Evolutionary conservation across 108 stramenopile genomes (phyloP), one percentile per base, ranked within the genome.

Genomic region (Pseudonitzschia multistriata): DNA sequence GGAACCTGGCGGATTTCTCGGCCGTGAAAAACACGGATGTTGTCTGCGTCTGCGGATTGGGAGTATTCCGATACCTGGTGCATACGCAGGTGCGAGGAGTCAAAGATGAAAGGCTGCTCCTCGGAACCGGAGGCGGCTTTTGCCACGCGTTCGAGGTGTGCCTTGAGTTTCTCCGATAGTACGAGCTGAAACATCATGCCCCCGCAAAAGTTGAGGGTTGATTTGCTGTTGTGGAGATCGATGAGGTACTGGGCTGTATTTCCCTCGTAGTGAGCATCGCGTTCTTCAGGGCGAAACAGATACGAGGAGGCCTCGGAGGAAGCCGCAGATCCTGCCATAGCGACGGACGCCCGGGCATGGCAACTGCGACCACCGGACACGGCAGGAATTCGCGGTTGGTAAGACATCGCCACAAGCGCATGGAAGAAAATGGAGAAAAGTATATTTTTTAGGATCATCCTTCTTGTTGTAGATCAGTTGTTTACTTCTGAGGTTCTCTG

Each of bases 111-210:
- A 52, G 56, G 60, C 33, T 34, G 34, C 62, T 53, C 33, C 34
- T 11, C 24, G 6, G 35, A 25, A 7, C n/a, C n/a, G 27, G 68
- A 34, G 19, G 31, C n/a, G 25, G 25, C 29, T 21, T 4, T 24
- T 52, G 82, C 74, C 3, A 84, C 71, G 15, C 60, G 52, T 40
- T 66, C 72, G 57, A 91, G 81, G 59, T 86, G 78, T 3, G 72
- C 69, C 25, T 75, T 52, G 0, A 91, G 79, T 64, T 80, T 82
- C 21, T 85, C 70, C n/a, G 83, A 74, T 11, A 92, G 83, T 7
- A 77, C 80, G 31, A 92, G 59, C 74, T 89, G 88, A 40, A 89
- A 89, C 85, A 86, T 85, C 88, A 89, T 89, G 11, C 88, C 89
- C 22, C 91, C 91, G 52, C 91, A 89, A 76, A 92, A 89, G 70